Evolutionary conservation across 352 stramenopile species (phyloP), one percentile per base, ranked within the genome.

Genomic region (Elongisporangium senticosum): DNA sequence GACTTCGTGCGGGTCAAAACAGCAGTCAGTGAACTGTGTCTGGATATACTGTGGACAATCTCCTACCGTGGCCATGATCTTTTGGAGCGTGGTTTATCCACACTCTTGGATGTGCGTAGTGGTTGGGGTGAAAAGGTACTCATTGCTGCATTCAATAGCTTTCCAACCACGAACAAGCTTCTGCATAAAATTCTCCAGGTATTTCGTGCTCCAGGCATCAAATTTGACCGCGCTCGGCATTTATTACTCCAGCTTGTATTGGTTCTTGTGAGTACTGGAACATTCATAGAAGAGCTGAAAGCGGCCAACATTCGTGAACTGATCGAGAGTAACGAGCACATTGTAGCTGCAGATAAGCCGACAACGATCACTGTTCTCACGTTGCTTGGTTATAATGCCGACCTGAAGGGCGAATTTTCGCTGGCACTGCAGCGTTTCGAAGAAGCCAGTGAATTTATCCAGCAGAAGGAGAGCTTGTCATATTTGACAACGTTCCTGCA

Each of bases 401-500:
- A 92, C 57, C 58, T 92, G 8, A 89, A 87, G 33, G 72, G 72
- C 23, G 83, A 89, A 33, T 87, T 90, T 24, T 67, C 68, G 15
- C 54, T 67, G 10, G 72, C 72, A 1, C 64, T 92, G 4, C 50
- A 75, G 2, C 65, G 72, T 5, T 83, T 87, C 24, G 59, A 67
- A 39, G 56, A 59, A 15, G 71, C 71, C 0, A 26, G 62, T 2
- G 61, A 53, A 1, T 43, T 65, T 1, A 49, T 8, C 0, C 50
- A 71, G 11, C 51, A 61, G 6, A 70, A 70, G n/a, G 74, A 91
- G 8, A 63, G 52, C 43, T 47, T 87, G 43, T 66, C 65, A 13
- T 89, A 83, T 59, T 58, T 91, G n/a, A 58, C 76, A 17, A 79
- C 79, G n/a, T 89, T 91, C 58, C 51, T 89, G 3, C 69, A 86